Evolutionary conservation across 1,284 basidiomycete genomes (phyloP), one percentile per base, ranked within the genome.

Genomic region (Cryptococcus wingfieldii): DNA sequence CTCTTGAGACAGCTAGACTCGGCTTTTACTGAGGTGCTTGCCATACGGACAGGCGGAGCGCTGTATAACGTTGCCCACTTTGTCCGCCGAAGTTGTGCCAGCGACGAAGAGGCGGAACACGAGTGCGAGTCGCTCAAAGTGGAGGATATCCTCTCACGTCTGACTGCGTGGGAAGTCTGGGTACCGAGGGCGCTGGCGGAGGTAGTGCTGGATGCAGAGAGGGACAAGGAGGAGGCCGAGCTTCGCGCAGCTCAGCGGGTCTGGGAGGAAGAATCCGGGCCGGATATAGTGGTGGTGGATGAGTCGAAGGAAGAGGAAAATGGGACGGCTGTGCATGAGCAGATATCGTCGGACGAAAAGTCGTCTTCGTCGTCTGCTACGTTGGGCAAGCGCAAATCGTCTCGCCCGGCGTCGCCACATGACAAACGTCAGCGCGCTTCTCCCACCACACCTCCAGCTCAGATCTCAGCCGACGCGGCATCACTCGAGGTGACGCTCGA

Each of bases 51-150:
- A 2, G 6, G 18, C 6, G 8, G 12, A 2, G 38, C 55, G 5
- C 28, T 62, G 27, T 16, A 16, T 7, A 44, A 51, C 18, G 14
- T 62, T 4, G 49, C 53, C 28, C 9, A 28, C 8, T 34, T n/a
- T 8, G 46, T 59, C 14, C 42, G 38, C 18, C 41, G 41, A 2
- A n/a, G 25, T 16, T 43, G 46, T 39, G 47, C 53, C 8, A 42
- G 47, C 9, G 46, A 57, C n/a, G 57, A 59, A 14, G 58, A 56
- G 28, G 55, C 56, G 27, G 61, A 59, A 47, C 18, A 27, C 13
- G 38, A 46, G 31, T 60, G 58, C 37, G 25, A 27, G 31, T 37
- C n/a, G 14, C 23, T 56, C 38, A n/a, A 31, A 9, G 31, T 56
- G 14, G 42, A 38, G 12, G 44, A 51, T 27, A 16, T 60, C 6